Conservation (phyloP, 257 asterid genomes). For the Eucommia ulmoides region DNA sequence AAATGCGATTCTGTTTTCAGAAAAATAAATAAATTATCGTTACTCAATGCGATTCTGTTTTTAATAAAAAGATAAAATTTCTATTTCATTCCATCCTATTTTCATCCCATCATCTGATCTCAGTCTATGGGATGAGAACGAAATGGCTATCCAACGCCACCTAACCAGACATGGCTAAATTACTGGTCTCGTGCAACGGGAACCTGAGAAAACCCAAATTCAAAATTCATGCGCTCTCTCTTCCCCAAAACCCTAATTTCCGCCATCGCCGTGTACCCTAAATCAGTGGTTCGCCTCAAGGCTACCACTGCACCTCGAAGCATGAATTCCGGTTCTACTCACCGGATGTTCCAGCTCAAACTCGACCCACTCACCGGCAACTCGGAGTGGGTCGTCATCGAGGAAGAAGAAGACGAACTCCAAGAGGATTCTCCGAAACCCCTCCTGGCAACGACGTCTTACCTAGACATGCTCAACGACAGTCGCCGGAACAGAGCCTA, state of each 20-base stretch:
- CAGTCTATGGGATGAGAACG: too few relatives aligned
- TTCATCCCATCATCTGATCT: too few relatives aligned
- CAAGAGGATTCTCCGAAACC: constrained; percentile 20
- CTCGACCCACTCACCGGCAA: constrained; percentile 66
- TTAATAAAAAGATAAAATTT: too few relatives aligned
- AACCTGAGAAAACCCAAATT: not conserved
- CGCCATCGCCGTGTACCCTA: constrained; percentile 5
- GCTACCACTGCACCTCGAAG: constrained; percentile 19
- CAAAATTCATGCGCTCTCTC: not conserved
- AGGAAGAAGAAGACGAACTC: constrained; percentile 30
- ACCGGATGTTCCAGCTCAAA: constrained; percentile 68
- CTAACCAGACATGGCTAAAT: too few relatives aligned
- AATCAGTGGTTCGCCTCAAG: not conserved
- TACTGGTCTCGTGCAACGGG: too few relatives aligned
- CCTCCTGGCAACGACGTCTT: constrained; percentile 66
- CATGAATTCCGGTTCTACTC: constrained; percentile 30
- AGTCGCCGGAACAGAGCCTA: constrained; percentile 57
- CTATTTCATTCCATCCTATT: too few relatives aligned
- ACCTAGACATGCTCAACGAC: constrained; percentile 92
- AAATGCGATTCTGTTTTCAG: too few relatives aligned
- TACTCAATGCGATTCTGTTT: too few relatives aligned
- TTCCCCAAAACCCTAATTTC: constrained; percentile 20
- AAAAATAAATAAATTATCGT: too few relatives aligned
- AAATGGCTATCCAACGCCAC: too few relatives aligned
- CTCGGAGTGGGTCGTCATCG: constrained; percentile 81